phyloP scores from a whole-genome alignment of 2,329 filamentous ascomycete genomes.

The Alternaria gaisen region DNA sequence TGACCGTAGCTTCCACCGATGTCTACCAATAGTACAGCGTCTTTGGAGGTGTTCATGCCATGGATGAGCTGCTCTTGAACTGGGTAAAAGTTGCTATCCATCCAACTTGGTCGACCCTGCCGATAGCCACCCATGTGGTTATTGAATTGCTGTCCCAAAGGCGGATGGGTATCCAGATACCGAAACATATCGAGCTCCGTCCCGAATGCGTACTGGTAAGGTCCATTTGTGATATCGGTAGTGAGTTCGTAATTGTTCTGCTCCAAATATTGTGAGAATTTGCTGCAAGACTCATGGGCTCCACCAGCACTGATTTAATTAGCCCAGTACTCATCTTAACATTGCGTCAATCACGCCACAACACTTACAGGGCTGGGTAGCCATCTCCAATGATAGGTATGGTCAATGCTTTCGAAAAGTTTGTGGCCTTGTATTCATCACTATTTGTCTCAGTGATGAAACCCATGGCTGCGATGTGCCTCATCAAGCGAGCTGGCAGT shows the following conservation, averaged over 20 bases:
- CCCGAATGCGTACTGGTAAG: background rate
- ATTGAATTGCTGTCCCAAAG: background rate
- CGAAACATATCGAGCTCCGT: background rate
- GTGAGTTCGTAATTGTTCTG: background rate
- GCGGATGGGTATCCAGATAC: background rate
- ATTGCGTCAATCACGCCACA: background rate
- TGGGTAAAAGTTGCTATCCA: background rate
- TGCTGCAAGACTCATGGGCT: background rate
- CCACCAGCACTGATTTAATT: slow-evolving; percentile 1
- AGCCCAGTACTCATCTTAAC: background rate
- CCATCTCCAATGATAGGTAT: slow-evolving; percentile 3
- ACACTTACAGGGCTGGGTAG: slow-evolving; percentile 5
- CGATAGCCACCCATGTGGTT: slow-evolving; percentile 7
- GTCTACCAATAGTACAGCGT: background rate
- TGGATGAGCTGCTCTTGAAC: background rate
- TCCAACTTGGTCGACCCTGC: background rate
- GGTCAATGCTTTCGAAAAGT: background rate
- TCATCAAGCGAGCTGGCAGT: background rate
- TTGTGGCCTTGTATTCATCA: background rate
- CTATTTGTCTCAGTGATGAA: background rate
- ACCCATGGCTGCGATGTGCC: slow-evolving; percentile 5
- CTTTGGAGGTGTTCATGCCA: background rate
- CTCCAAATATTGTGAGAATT: slow-evolving; percentile 2
- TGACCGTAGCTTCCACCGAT: background rate
- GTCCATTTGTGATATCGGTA: background rate